These are phyloP conservation scores for Bigelowiella natans DNA, from an alignment of 78 protist species.

Conservation along the genomic window DNA sequence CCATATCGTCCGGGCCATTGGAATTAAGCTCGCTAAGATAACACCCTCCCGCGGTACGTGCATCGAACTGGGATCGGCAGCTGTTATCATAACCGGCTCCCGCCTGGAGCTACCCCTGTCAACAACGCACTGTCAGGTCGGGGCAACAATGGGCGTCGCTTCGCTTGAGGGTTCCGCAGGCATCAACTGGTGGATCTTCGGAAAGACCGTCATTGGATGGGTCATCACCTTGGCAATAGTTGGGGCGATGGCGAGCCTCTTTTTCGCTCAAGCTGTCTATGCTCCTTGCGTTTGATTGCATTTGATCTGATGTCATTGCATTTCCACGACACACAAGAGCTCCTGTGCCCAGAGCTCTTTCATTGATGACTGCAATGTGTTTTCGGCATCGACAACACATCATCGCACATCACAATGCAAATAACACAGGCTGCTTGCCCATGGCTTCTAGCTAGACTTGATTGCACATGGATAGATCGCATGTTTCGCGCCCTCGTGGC, in stretches of 20 bases:
- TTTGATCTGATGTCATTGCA: too few relatives aligned
- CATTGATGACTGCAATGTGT: too few relatives aligned
- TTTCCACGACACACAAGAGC: too few relatives aligned
- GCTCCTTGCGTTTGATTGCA: too few relatives aligned
- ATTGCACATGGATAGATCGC: too few relatives aligned
- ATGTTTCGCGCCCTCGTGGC: too few relatives aligned
- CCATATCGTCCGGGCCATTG: conserved; percentile 23
- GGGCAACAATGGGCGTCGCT: neutral
- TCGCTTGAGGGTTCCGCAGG: neutral
- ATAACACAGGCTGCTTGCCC: too few relatives aligned
- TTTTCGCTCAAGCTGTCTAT: too few relatives aligned
- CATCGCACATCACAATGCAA: too few relatives aligned
- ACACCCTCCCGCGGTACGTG: neutral
- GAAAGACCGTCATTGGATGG: neutral
- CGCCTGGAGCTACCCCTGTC: neutral
- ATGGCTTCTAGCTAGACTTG: too few relatives aligned
- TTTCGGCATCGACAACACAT: too few relatives aligned
- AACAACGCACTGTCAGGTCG: neutral
- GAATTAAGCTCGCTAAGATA: neutral
- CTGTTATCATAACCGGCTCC: conserved; percentile 23
- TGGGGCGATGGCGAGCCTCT: neutral
- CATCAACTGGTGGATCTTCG: neutral
- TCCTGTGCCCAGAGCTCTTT: too few relatives aligned
- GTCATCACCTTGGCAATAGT: neutral
- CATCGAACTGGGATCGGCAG: neutral